These are phyloP conservation scores for Friedmanniomyces simplex DNA, from an alignment of 495 filamentous ascomycete genomes.

Conservation along the genomic window DNA sequence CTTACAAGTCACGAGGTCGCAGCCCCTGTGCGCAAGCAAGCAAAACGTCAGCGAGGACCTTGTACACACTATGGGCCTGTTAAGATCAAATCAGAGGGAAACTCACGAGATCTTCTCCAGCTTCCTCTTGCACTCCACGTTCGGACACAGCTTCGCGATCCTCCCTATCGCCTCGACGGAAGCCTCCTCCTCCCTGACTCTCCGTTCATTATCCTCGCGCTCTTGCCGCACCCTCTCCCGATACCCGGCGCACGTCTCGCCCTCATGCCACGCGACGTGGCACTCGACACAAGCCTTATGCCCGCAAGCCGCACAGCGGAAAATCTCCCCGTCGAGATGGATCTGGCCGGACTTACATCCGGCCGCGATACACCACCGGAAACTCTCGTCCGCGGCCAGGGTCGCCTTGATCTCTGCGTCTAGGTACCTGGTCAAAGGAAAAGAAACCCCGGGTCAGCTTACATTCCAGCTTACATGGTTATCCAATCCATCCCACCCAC, in stretches of 20 bases:
- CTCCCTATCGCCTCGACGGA: slow-evolving; percentile 2
- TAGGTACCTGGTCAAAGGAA: slow-evolving; percentile 9
- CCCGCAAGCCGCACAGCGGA: slow-evolving; percentile 29
- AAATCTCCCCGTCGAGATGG: slow-evolving; percentile 23
- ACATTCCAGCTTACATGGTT: too few species aligned
- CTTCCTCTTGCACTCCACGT: slow-evolving; percentile 9
- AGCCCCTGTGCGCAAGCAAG: slow-evolving; percentile 20
- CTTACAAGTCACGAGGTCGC: slow-evolving; percentile 30
- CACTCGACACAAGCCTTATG: slow-evolving; percentile 28
- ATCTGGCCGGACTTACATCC: slow-evolving; percentile 34
- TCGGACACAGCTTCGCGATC: slow-evolving; percentile 24
- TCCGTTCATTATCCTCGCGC: neutral
- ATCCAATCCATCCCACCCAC: too few species aligned
- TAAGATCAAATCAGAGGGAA: too few species aligned
- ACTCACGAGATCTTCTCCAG: too few species aligned
- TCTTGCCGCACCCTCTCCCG: neutral
- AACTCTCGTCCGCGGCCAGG: slow-evolving; percentile 29
- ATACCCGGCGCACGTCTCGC: neutral
- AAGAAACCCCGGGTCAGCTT: too few species aligned
- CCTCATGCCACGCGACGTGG: slow-evolving; percentile 23
- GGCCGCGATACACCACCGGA: slow-evolving; percentile 32
- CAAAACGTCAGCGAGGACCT: too few species aligned
- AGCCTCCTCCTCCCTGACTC: slow-evolving; percentile 17
- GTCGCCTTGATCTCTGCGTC: slow-evolving; percentile 7
- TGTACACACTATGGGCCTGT: too few species aligned